These are phyloP conservation scores for Tetracentron sinense DNA, from an alignment of 164 flowering plant genomes.

Conservation along the genomic window DNA sequence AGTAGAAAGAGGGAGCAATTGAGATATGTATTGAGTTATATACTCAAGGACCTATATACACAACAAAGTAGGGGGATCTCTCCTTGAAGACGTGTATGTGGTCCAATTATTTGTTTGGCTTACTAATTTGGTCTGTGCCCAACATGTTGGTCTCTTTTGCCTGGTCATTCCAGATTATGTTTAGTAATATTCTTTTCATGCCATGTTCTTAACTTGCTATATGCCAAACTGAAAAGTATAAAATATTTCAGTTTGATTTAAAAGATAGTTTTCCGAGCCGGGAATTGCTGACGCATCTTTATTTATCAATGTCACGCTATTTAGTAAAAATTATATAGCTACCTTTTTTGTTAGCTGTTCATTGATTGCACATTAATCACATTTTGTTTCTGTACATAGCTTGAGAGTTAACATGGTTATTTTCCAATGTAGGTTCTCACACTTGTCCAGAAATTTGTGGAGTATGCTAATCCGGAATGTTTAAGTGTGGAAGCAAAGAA, in stretches of 20 bases:
- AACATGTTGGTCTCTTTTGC: too few relatives aligned
- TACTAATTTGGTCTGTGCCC: too few relatives aligned
- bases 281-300: not conserved
- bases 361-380: not conserved
- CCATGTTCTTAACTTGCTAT: not conserved
- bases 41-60: too few relatives aligned
- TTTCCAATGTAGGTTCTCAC: slow-evolving; percentile 54
- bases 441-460: slow-evolving; percentile 46
- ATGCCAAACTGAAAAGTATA: not conserved
- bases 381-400: not conserved
- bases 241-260: not conserved
- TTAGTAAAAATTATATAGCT: too few relatives aligned
- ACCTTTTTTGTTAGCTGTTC: not conserved
- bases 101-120: too few relatives aligned
- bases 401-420: slow-evolving; percentile 4
- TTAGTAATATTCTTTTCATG: not conserved
- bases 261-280: not conserved
- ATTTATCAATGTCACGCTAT: too few relatives aligned
- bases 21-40: too few relatives aligned
- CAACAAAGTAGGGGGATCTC: too few relatives aligned
- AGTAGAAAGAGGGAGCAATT: too few relatives aligned
- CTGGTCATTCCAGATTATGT: too few relatives aligned
- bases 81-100: too few relatives aligned
- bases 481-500: slow-evolving; percentile 39
- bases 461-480: slow-evolving; percentile 33